These are phyloP conservation scores for Fomitopsis pinicola DNA, from an alignment of 1,284 basidiomycete species.

Conservation along the genomic window DNA sequence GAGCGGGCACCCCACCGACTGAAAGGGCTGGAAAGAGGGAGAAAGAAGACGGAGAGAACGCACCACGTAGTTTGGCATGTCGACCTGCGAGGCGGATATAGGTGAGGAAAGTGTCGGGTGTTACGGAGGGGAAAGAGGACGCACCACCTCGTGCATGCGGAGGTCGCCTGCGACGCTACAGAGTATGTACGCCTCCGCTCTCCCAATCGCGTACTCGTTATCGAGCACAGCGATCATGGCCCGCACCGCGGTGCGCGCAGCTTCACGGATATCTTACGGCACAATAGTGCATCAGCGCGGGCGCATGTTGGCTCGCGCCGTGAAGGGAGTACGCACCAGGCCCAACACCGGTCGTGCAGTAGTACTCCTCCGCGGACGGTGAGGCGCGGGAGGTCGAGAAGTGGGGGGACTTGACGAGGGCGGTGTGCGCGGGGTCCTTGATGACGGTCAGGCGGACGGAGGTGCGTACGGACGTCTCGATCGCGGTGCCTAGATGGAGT, in stretches of 20 bases:
- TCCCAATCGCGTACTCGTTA: slow-evolving; percentile 36
- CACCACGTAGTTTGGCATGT: too few relatives aligned
- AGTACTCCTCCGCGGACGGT: slow-evolving; percentile 37
- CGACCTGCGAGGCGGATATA: too few relatives aligned
- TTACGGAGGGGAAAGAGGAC: slow-evolving; percentile 17
- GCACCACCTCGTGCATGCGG: slow-evolving; percentile 58
- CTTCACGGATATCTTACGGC: slow-evolving; percentile 45
- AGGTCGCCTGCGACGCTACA: slow-evolving; percentile 59
- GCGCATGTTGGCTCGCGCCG: neutral
- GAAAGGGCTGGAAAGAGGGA: too few relatives aligned
- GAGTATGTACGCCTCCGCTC: slow-evolving; percentile 53
- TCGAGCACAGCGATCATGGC: slow-evolving; percentile 51
- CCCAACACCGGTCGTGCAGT: slow-evolving; percentile 56
- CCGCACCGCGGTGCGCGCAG: slow-evolving; percentile 49
- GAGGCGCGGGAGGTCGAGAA: slow-evolving; percentile 33
- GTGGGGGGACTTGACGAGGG: slow-evolving; percentile 55
- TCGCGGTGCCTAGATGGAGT: slow-evolving; percentile 44
- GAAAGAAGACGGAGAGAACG: too few relatives aligned
- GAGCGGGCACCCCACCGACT: too few relatives aligned
- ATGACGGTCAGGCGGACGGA: slow-evolving; percentile 50
- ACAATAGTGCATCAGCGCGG: neutral
- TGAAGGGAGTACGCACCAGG: slow-evolving; percentile 24
- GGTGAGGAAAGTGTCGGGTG: too few relatives aligned
- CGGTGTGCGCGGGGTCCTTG: slow-evolving; percentile 50
- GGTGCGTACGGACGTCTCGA: slow-evolving; percentile 57